Percentiles rank a stretch among this genome's conserved stretches.
Evolutionary conservation across 106 monocot species (phyloP).

Genomic region (Phalaenopsis aphrodite): DNA sequence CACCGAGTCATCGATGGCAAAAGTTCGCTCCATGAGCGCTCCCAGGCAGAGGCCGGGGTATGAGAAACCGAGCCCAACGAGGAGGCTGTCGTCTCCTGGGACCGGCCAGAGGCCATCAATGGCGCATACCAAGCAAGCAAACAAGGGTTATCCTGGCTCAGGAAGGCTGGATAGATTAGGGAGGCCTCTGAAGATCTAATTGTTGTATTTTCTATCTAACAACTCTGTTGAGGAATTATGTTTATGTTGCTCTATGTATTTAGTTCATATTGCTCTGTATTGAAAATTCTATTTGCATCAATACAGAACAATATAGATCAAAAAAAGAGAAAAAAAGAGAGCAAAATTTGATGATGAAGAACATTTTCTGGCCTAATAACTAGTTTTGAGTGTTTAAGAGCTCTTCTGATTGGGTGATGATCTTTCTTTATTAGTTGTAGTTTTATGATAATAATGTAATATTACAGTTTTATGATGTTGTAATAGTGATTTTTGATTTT

Average conservation of each 20-base stretch:
- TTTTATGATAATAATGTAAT: too few species aligned
- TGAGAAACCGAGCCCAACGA: constrained; percentile 40
- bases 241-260: neutral
- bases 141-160: constrained; percentile 71
- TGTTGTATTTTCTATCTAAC: neutral
- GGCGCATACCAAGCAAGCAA: neutral
- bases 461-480: too few species aligned
- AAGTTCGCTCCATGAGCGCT: constrained; percentile 62
- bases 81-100: constrained; percentile 8
- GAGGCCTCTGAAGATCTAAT: constrained; percentile 32
- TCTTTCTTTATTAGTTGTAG: too few species aligned
- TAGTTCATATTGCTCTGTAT: neutral
- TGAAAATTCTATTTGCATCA: constrained; percentile 1
- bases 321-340: too few species aligned
- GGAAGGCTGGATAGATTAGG: constrained; percentile 64
- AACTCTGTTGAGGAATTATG: neutral
- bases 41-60: constrained; percentile 69
- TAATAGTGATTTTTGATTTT: too few species aligned
- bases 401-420: too few species aligned
- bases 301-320: neutral
- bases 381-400: too few species aligned
- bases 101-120: constrained; percentile 10
- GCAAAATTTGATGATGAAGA: too few species aligned
- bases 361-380: too few species aligned
- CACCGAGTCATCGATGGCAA: constrained; percentile 73